Percentiles rank a stretch among this genome's conserved stretches.
phyloP scores from a whole-genome alignment of 2,329 filamentous ascomycete species.

The Trichoderma simmonsii region DNA sequence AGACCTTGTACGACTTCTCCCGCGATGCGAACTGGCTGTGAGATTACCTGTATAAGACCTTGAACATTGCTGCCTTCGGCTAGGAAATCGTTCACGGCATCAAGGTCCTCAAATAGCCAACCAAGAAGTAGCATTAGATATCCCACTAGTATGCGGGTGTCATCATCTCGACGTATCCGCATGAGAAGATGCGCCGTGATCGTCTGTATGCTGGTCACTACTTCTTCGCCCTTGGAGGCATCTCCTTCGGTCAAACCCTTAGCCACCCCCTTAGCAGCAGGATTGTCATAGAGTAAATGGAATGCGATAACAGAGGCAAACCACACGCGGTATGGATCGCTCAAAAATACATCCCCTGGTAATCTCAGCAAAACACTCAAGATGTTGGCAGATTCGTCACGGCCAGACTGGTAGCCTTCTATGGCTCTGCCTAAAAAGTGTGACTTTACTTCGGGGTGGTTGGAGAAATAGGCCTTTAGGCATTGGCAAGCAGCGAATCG shows the following conservation, averaged over 20 bases:
- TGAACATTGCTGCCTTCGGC: slow-evolving; percentile 92
- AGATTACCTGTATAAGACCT: slow-evolving; percentile 70
- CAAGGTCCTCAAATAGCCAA: slow-evolving; percentile 90
- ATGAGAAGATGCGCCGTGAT: slow-evolving; percentile 82
- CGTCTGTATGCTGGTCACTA: slow-evolving; percentile 88
- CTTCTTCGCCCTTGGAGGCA: slow-evolving; percentile 84
- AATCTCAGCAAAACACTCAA: slow-evolving; percentile 76
- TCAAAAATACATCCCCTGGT: slow-evolving; percentile 55
- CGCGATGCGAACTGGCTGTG: slow-evolving; percentile 55
- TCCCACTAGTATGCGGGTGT: slow-evolving; percentile 75
- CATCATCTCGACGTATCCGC: slow-evolving; percentile 70
- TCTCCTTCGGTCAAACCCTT: slow-evolving; percentile 87
- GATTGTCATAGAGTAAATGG: slow-evolving; percentile 78
- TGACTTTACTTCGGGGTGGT: slow-evolving; percentile 73
- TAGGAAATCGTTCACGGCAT: slow-evolving; percentile 89
- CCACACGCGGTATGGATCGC: slow-evolving; percentile 85
- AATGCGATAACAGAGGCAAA: slow-evolving; percentile 85
- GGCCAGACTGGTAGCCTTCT: slow-evolving; percentile 73
- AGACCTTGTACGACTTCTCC: slow-evolving; percentile 74
- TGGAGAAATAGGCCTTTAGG: slow-evolving; percentile 86
- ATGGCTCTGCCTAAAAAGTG: slow-evolving; percentile 90
- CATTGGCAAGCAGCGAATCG: slow-evolving; percentile 85
- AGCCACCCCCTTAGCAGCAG: slow-evolving; percentile 72
- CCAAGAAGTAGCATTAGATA: slow-evolving; percentile 86
- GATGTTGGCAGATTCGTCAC: slow-evolving; percentile 83